Evolutionary conservation across 2,329 filamentous ascomycete species (phyloP).

Genomic region (Cordyceps cateniannulata): DNA sequence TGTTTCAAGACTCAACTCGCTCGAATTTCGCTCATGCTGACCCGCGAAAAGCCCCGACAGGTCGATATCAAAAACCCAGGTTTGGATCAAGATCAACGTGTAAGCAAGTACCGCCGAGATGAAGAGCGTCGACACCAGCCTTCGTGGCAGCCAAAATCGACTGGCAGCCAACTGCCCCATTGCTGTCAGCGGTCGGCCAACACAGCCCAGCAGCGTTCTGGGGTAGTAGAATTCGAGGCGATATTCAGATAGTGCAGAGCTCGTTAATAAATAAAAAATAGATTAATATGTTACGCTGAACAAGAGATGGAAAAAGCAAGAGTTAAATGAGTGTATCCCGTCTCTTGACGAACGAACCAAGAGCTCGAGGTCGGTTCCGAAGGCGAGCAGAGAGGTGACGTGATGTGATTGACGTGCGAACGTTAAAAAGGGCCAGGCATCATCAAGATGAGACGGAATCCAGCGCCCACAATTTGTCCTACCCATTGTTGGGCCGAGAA

Average conservation of each 20-base stretch:
- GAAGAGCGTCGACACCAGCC: background rate
- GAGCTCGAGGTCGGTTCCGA: too few relatives aligned
- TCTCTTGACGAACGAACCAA: too few relatives aligned
- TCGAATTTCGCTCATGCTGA: background rate
- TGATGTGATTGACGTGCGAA: too few relatives aligned
- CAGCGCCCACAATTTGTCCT: background rate
- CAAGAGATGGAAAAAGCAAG: background rate
- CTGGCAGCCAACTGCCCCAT: constrained; percentile 4
- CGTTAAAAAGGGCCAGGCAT: background rate
- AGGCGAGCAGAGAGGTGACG: background rate
- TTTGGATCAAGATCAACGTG: background rate
- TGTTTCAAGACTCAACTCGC: background rate
- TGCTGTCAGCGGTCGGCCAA: background rate
- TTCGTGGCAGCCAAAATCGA: background rate
- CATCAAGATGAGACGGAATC: background rate
- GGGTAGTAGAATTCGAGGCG: too few relatives aligned
- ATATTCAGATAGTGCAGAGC: background rate
- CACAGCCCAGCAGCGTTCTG: background rate
- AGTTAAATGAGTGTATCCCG: too few relatives aligned
- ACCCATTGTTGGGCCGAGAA: background rate
- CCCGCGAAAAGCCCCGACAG: background rate
- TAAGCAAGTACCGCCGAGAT: background rate
- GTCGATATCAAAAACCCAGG: background rate
- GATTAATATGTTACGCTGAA: background rate
- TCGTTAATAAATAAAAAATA: background rate